Evolutionary conservation across 108 stramenopile genomes (phyloP).

Genomic region (Cyclostephanos invisitatus): DNA sequence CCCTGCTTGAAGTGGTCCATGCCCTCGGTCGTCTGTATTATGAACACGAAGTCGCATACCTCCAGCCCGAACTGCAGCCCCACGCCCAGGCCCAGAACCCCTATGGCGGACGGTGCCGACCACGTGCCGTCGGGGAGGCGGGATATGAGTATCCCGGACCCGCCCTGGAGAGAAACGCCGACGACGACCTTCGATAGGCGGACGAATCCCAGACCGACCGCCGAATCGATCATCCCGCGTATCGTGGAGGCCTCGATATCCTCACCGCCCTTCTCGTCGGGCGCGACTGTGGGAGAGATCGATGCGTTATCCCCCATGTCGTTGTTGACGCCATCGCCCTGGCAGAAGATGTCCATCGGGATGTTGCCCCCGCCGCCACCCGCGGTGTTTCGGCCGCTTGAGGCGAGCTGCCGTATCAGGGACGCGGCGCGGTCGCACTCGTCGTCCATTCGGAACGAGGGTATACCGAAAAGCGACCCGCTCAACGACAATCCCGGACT

Average conservation of each 20-base stretch:
- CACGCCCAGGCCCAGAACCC: slow-evolving; percentile 75
- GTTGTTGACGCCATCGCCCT: slow-evolving; percentile 10
- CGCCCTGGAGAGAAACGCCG: slow-evolving; percentile 75
- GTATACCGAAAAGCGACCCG: slow-evolving; percentile 51
- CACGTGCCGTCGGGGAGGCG: slow-evolving; percentile 84
- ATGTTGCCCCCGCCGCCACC: slow-evolving; percentile 5
- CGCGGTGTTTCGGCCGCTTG: slow-evolving; percentile 38
- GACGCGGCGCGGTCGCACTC: slow-evolving; percentile 82
- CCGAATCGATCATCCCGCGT: slow-evolving; percentile 80
- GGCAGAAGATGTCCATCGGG: slow-evolving; percentile 3
- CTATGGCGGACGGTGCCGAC: slow-evolving; percentile 89
- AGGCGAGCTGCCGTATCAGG: slow-evolving; percentile 59
- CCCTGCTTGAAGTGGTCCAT: slow-evolving; percentile 81
- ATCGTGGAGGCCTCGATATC: slow-evolving; percentile 72
- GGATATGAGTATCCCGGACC: slow-evolving; percentile 84
- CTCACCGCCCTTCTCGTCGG: slow-evolving; percentile 19
- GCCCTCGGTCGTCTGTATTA: slow-evolving; percentile 81
- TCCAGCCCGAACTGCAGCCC: slow-evolving; percentile 89
- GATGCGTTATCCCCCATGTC: slow-evolving; percentile 18
- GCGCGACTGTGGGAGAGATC: slow-evolving; percentile 15
- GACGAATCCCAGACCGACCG: slow-evolving; percentile 82
- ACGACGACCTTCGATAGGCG: slow-evolving; percentile 84
- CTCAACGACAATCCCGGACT: slow-evolving; percentile 37
- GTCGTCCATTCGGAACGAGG: slow-evolving; percentile 83
- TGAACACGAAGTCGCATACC: slow-evolving; percentile 83